Base-by-base conservation (phyloP, 306 rosid genomes). In the Sicyos baderoa region DNA sequence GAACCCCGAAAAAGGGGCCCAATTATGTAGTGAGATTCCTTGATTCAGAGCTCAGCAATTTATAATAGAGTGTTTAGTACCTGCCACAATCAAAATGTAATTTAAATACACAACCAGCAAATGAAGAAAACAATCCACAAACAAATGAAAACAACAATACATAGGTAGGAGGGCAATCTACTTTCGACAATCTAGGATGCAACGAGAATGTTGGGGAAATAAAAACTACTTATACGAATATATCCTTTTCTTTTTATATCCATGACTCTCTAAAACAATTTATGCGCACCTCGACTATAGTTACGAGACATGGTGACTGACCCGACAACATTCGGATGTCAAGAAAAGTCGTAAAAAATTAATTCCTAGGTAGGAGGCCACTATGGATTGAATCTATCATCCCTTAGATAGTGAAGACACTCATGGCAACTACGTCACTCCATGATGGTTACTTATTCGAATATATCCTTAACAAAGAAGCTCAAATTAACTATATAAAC, bases 1-100 rank as follows among this genome's bases (percentile, higher is more conserved):
- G 54, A 66, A 66, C 71, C 54, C 55, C 32, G 8, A 12, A 47
- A 21, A 23, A 0, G 55, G 35, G 40, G 21, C 23, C 27, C 56
- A 15, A 23, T 66, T 47, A 22, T 23, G 55, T 25, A 66, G 55
- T 66, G 71, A 23, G 21, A 22, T 22, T 3, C 45, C 71, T 22
- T 14, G 40, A 32, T 22, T 65, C 71, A 14, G 42, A 21, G 71
- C 40, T 65, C 54, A 21, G 29, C 71, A 44, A 65, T 22, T 13
- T 65, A 22, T 9, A 27, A 1, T 19, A 69, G 11, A 69, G 35
- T 15, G 13, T 29, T 7, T n/a, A 27, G 49, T 3, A 69, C 73
- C 73, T 51, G 32, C 11, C 73, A 69, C 25, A 69, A 52, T 35
- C 56, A 29, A 52, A 6, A 29, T 18, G 7, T 4, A 69, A 69